Evolutionary conservation across 306 rosid genomes (phyloP).

Genomic region (Quercus ilex): DNA sequence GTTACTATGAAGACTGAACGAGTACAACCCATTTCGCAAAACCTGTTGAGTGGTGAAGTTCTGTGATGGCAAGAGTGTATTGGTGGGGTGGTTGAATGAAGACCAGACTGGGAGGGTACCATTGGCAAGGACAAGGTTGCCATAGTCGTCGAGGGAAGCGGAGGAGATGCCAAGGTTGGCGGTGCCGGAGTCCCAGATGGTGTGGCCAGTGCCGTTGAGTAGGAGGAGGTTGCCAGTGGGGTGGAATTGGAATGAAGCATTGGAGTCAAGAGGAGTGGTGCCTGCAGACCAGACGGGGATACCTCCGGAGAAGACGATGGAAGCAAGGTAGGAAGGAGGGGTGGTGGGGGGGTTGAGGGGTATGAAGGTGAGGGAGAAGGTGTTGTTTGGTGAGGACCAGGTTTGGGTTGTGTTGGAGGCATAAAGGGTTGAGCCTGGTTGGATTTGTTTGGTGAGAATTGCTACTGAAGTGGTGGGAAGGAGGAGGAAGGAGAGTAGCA

Average conservation of each 20-base stretch:
- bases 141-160: slow-evolving; percentile 40
- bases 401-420: slow-evolving; percentile 41
- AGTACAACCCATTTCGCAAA: slow-evolving; percentile 51
- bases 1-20: slow-evolving; percentile 26
- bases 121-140: slow-evolving; percentile 46
- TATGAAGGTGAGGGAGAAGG: slow-evolving; percentile 48
- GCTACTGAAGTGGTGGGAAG: slow-evolving; percentile 4
- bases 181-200: slow-evolving; percentile 61
- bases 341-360: slow-evolving; percentile 41
- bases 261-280: slow-evolving; percentile 42
- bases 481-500: slow-evolving; percentile 9
- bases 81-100: slow-evolving; percentile 60
- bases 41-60: slow-evolving; percentile 38
- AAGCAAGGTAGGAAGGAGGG: slow-evolving; percentile 49
- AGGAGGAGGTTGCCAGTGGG: slow-evolving; percentile 53
- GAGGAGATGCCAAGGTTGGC: slow-evolving; percentile 47
- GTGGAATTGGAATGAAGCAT: slow-evolving; percentile 44
- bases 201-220: slow-evolving; percentile 50
- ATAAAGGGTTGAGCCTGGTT: slow-evolving; percentile 46
- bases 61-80: slow-evolving; percentile 55
- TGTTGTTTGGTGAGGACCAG: slow-evolving; percentile 41
- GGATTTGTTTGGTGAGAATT: background rate
- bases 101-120: slow-evolving; percentile 48
- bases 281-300: slow-evolving; percentile 65
- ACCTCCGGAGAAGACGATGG: slow-evolving; percentile 49